Conservation (phyloP, 2,329 filamentous ascomycete species). For the Phoma sp. region DNA sequence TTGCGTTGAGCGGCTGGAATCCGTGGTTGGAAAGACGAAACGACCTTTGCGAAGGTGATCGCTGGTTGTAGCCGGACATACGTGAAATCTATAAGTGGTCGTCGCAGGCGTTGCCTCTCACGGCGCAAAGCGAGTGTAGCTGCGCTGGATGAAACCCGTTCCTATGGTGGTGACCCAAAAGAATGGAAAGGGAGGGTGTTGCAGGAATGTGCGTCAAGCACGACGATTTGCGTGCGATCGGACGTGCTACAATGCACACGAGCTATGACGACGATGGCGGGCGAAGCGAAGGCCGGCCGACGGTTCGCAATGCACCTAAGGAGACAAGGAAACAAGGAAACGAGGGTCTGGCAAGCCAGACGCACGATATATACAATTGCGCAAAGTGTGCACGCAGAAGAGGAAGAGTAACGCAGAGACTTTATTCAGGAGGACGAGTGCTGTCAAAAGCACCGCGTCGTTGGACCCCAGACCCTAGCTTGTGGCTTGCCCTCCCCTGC, state of each 20-base stretch:
- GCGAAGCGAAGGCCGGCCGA: slow-evolving; percentile 43
- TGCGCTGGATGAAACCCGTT: slow-evolving; percentile 10
- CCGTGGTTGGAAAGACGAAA: slow-evolving; percentile 44
- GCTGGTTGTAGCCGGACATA: slow-evolving; percentile 27
- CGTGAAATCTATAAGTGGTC: slow-evolving; percentile 14
- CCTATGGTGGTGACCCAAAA: slow-evolving; percentile 6
- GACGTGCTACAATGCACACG: slow-evolving; percentile 22
- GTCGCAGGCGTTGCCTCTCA: slow-evolving; percentile 23
- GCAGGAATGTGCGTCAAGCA: slow-evolving; percentile 45
- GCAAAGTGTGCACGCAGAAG: slow-evolving; percentile 16
- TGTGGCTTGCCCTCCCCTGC: slow-evolving; percentile 18
- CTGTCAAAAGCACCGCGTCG: slow-evolving; percentile 22
- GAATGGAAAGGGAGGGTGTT: slow-evolving; percentile 23
- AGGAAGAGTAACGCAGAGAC: slow-evolving; percentile 21
- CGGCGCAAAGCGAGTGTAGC: slow-evolving; percentile 16
- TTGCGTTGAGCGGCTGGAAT: slow-evolving; percentile 43
- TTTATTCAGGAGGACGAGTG: slow-evolving; percentile 17
- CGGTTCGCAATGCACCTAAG: slow-evolving; percentile 16
- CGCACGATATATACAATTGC: slow-evolving; percentile 19
- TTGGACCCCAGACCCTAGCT: slow-evolving; percentile 13
- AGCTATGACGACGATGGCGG: slow-evolving; percentile 29
- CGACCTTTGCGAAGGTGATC: slow-evolving; percentile 41
- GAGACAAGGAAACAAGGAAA: slow-evolving; percentile 27
- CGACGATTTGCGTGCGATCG: slow-evolving; percentile 21
- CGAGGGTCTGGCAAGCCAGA: slow-evolving; percentile 31